Evolutionary conservation across 768 basidiomycete species (phyloP).

Genomic region (Leccinum barrowsii): DNA sequence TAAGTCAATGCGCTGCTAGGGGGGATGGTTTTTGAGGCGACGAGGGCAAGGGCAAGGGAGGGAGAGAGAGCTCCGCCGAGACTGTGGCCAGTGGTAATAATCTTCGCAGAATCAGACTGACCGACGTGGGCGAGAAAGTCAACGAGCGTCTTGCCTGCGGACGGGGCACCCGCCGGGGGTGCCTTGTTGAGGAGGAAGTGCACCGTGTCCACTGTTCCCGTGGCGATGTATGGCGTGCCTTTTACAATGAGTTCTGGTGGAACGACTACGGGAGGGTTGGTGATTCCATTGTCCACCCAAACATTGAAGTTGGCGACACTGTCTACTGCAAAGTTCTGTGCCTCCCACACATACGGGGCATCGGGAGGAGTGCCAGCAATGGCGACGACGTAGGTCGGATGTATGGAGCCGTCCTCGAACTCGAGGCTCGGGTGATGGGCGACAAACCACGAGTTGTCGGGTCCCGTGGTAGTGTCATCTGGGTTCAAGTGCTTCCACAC

Average conservation of each 20-base stretch:
- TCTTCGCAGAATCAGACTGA: neutral
- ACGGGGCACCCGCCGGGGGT: neutral
- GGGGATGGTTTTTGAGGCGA: neutral
- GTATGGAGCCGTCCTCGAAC: neutral
- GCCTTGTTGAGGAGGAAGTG: neutral
- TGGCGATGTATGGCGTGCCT: neutral
- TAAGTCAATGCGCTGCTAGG: slow-evolving; percentile 4
- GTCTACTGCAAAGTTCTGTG: slow-evolving; percentile 9
- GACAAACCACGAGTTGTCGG: slow-evolving; percentile 14
- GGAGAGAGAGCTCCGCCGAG: slow-evolving; percentile 12
- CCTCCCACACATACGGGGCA: neutral
- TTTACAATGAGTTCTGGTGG: neutral
- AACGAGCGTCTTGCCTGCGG: neutral
- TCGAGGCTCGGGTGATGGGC: slow-evolving; percentile 1
- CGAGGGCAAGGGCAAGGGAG: slow-evolving; percentile 6
- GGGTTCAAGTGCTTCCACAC: slow-evolving; percentile 2
- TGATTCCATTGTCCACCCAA: slow-evolving; percentile 3
- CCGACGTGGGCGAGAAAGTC: neutral
- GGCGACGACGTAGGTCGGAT: slow-evolving; percentile 11
- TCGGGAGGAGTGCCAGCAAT: slow-evolving; percentile 6
- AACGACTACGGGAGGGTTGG: neutral
- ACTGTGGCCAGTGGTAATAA: slow-evolving; percentile 13
- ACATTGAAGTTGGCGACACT: slow-evolving; percentile 1
- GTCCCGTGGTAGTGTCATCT: neutral
- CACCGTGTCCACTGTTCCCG: neutral